Base-by-base conservation (phyloP, 495 filamentous ascomycete species). In the Annulohypoxylon nitens region DNA sequence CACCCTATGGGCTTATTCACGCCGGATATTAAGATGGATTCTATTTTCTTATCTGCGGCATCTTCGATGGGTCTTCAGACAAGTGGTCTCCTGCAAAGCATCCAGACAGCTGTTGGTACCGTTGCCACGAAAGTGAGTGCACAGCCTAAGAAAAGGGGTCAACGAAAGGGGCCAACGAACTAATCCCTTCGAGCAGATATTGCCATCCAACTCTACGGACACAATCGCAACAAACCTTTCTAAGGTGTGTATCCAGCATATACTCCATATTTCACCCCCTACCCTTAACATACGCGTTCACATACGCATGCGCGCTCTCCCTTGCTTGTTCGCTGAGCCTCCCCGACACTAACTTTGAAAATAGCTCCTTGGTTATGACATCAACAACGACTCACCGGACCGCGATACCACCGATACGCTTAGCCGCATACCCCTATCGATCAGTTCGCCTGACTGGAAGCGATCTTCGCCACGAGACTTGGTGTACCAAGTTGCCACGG, bases 401-500 rank as follows among this genome's bases (percentile, higher is more conserved):
- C 55, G 67, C 41, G 69, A 76, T 34, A 60, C 39, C 16, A 58
- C 41, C 0, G 41, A 70, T 3, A 55, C 43, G 20, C 80, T 88
- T 70, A 88, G 87, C 73, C 84, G 88, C 41, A 78, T 89, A n/a
- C 87, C 86, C 9, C 57, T 90, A 8, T 73, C 79, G 18, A 86
- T 82, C 43, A 68, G 82, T n/a, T 65, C 66, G 7, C 70, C 70
- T 10, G 79, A 84, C 48, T 79, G 75, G 54, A 72, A 79, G 50
- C 88, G 90, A 18, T 88, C 79, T 61, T 84, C 86, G 3, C 76
- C 84, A 0, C 83, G 88, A 3, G 85, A 91, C 54, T 88, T 88
- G 61, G 70, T 92, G 54, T 70, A 87, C 20, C 75, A 83, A 6
- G 84, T 87, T 0, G 81, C 82, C 6, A 82, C 87, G 53, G 86